Evolutionary conservation across 2,329 filamentous ascomycete genomes (phyloP).

Genomic region (Claviceps sp.): DNA sequence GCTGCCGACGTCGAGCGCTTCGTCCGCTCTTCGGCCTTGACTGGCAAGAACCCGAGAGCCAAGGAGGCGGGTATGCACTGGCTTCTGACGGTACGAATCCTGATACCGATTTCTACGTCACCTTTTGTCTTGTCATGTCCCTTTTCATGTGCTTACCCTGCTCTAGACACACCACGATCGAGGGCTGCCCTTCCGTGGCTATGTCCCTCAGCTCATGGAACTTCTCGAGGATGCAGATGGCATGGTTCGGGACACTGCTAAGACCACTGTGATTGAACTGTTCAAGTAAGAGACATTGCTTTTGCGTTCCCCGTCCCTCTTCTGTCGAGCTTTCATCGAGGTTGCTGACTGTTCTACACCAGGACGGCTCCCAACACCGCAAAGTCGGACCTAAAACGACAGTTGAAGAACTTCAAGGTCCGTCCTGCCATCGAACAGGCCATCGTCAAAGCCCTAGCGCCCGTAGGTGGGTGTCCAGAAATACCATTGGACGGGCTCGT

Average conservation of each 20-base stretch:
- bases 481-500: slow-evolving; percentile 26
- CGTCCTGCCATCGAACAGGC: slow-evolving; percentile 73
- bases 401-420: slow-evolving; percentile 73
- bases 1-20: slow-evolving; percentile 65
- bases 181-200: slow-evolving; percentile 65
- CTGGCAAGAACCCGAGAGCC: slow-evolving; percentile 66
- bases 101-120: no score
- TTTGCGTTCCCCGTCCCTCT: not conserved
- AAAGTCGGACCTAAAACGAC: slow-evolving; percentile 78
- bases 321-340: no score
- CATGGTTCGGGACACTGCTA: slow-evolving; percentile 73
- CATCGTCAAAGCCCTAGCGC: slow-evolving; percentile 62
- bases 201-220: slow-evolving; percentile 72
- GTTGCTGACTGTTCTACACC: slow-evolving; percentile 5
- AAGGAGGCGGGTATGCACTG: slow-evolving; percentile 79
- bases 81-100: slow-evolving; percentile 52
- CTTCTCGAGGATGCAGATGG: slow-evolving; percentile 84
- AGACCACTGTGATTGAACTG: slow-evolving; percentile 70
- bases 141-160: no score
- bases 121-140: not conserved
- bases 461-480: slow-evolving; percentile 31
- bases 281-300: slow-evolving; percentile 48
- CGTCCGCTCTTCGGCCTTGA: slow-evolving; percentile 65
- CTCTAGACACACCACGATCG: slow-evolving; percentile 66
- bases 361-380: slow-evolving; percentile 69